Percentiles rank a stretch among this genome's conserved stretches.
These are phyloP conservation scores for Schizothecium vesticola DNA, from an alignment of 495 filamentous ascomycete species.

Conservation along the genomic window DNA sequence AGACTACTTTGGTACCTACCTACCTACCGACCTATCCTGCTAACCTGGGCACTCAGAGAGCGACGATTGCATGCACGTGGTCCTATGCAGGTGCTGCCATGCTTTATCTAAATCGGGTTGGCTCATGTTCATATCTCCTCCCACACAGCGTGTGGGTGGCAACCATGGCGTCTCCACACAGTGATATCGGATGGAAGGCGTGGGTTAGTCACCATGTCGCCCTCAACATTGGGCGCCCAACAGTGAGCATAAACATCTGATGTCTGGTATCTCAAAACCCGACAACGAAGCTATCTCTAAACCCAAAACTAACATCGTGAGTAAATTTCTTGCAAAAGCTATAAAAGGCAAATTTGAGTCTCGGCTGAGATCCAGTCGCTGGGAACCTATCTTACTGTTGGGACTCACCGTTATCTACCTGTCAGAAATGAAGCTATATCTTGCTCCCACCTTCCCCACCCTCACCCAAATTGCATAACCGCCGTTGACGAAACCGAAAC, in stretches of 20 bases:
- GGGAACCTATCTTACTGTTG: too few relatives aligned
- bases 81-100: not conserved
- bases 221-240: not conserved
- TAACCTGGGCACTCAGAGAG: not conserved
- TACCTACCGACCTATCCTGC: too few relatives aligned
- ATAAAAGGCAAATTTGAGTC: not conserved
- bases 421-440: not conserved
- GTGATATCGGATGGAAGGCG: not conserved
- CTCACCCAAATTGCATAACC: not conserved
- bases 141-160: not conserved
- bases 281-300: not conserved
- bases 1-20: too few relatives aligned
- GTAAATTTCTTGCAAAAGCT: not conserved
- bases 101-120: not conserved
- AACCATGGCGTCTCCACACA: not conserved
- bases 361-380: too few relatives aligned
- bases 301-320: not conserved
- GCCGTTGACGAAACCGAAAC: not conserved
- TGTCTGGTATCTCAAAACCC: not conserved
- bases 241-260: not conserved
- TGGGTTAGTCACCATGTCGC: not conserved
- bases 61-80: not conserved
- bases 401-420: not conserved
- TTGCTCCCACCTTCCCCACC: not conserved
- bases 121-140: not conserved